Evolutionary conservation across 2,329 filamentous ascomycete genomes (phyloP).

Genomic region (Hypoxylon sp.): DNA sequence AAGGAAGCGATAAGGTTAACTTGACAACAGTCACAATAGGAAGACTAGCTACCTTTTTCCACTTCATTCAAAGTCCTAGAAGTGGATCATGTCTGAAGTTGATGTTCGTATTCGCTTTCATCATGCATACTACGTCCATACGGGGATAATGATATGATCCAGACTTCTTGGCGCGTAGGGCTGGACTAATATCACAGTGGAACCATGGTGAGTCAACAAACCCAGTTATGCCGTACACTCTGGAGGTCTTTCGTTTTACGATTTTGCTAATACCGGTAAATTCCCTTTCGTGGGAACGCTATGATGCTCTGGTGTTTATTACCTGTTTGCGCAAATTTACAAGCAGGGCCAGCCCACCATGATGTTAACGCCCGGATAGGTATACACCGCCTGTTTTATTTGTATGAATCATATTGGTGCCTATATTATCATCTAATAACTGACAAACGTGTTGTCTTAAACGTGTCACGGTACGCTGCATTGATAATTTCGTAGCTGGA

Average conservation of each 20-base stretch:
- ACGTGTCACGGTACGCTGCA: no score
- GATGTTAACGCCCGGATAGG: no score
- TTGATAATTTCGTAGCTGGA: no score
- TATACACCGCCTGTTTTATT: no score
- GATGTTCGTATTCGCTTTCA: conserved; percentile 10
- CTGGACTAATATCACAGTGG: background rate
- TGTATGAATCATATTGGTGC: no score
- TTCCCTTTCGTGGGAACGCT: background rate
- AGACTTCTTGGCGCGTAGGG: conserved; percentile 2
- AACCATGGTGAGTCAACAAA: conserved; percentile 3
- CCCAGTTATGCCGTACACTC: background rate
- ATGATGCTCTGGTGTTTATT: background rate
- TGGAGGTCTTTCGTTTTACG: background rate
- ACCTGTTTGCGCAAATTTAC: background rate
- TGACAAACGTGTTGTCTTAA: no score
- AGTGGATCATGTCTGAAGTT: background rate
- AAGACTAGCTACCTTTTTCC: background rate
- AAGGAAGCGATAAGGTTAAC: no score
- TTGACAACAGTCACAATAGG: background rate
- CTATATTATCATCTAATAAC: no score
- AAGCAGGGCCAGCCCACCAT: background rate
- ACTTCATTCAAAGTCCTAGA: conserved; percentile 1
- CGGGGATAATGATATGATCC: conserved; percentile 3
- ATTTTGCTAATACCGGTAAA: no score
- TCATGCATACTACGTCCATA: background rate